Percentiles rank a stretch among this genome's conserved stretches.
Conservation (phyloP, 495 filamentous ascomycete species). For the Neurospora sp. region DNA sequence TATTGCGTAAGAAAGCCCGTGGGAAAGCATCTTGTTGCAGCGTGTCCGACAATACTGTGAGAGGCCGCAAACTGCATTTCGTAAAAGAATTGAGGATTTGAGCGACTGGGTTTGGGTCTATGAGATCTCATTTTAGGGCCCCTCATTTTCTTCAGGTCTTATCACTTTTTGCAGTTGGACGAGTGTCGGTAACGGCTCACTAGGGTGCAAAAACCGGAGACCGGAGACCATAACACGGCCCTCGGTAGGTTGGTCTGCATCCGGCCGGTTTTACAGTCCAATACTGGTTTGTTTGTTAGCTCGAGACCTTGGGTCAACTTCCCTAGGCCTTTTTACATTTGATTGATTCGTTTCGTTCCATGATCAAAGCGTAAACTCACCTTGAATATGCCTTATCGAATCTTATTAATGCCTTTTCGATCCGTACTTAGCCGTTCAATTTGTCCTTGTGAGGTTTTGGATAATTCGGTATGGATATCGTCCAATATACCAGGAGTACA, state of each 20-base stretch:
- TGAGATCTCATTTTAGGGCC: neutral
- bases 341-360: too few species aligned
- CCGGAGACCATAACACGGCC: neutral
- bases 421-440: too few species aligned
- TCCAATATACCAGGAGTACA: too few species aligned
- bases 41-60: neutral
- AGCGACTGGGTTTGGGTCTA: neutral
- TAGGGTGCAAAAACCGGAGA: neutral
- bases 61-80: neutral
- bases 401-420: too few species aligned
- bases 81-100: neutral
- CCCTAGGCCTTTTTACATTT: too few species aligned
- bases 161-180: neutral
- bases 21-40: neutral
- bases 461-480: too few species aligned
- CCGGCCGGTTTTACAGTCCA: too few species aligned
- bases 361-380: too few species aligned
- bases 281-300: too few species aligned
- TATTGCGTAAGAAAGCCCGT: neutral
- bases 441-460: too few species aligned
- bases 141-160: neutral
- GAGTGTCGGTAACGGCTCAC: neutral
- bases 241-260: neutral
- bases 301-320: too few species aligned
- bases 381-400: too few species aligned